phyloP scores from a whole-genome alignment of 257 asterid genomes.

The Euphrasia confusa region DNA sequence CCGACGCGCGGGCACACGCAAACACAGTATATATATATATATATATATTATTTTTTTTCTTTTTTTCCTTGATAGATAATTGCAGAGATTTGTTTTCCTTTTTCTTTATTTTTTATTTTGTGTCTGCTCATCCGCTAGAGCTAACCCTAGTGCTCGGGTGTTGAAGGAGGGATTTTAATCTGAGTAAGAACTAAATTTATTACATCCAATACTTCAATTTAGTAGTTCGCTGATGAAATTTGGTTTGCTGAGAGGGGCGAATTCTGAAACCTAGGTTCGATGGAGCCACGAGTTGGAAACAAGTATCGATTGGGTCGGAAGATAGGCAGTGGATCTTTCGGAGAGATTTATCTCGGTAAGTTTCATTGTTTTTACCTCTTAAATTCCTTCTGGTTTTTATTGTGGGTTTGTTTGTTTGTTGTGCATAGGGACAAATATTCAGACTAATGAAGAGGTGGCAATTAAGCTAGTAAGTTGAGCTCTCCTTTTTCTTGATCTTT shows the following conservation, averaged over 20 bases:
- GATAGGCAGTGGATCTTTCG: slow-evolving; percentile 71
- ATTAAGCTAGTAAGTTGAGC: slow-evolving; percentile 68
- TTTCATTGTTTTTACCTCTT: not conserved
- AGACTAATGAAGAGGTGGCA: slow-evolving; percentile 84
- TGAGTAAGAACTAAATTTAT: slow-evolving; percentile 22
- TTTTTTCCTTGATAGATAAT: too few species aligned
- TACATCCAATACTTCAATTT: slow-evolving; percentile 21
- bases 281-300: slow-evolving; percentile 68
- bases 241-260: slow-evolving; percentile 21
- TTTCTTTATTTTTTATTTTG: too few species aligned
- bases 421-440: slow-evolving; percentile 58
- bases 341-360: slow-evolving; percentile 62
- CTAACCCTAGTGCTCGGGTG: slow-evolving; percentile 35
- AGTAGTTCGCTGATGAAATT: slow-evolving; percentile 26
- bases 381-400: not conserved
- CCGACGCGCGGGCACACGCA: not conserved
- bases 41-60: too few species aligned
- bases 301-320: slow-evolving; percentile 67
- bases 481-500: not conserved
- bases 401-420: slow-evolving; percentile 21
- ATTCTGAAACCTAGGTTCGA: slow-evolving; percentile 27
- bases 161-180: slow-evolving; percentile 15
- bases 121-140: not conserved
- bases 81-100: not conserved
- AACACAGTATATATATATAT: too few species aligned